phyloP scores from a whole-genome alignment of 2,329 filamentous ascomycete genomes.

The Verticillium zaregamsianum region DNA sequence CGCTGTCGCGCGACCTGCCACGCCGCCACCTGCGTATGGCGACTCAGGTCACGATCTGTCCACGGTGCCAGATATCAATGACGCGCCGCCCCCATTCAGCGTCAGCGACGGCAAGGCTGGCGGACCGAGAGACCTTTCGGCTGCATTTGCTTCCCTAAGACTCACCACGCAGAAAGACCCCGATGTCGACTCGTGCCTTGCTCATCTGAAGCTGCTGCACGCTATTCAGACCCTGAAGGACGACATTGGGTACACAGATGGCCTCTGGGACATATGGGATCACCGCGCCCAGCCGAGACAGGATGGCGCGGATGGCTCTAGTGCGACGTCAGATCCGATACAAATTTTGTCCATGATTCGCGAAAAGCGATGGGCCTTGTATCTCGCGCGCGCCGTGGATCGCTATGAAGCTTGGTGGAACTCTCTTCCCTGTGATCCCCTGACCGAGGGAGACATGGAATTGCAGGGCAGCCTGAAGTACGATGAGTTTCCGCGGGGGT shows the following conservation, averaged over 20 bases:
- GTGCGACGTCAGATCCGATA: constrained; percentile 19
- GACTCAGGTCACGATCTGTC: constrained; percentile 4
- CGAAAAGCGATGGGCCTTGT: constrained; percentile 72
- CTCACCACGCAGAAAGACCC: constrained; percentile 28
- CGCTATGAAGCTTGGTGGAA: constrained; percentile 67
- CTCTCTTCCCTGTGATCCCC: constrained; percentile 20
- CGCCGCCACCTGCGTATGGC: constrained; percentile 9
- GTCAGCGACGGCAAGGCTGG: not conserved
- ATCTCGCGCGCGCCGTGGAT: constrained; percentile 62
- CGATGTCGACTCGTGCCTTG: constrained; percentile 56
- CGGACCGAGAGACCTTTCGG: constrained; percentile 23
- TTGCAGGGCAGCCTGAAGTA: constrained; percentile 25
- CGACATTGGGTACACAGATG: constrained; percentile 60
- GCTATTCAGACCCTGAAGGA: constrained; percentile 65
- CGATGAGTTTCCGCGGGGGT: constrained; percentile 20
- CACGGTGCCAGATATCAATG: constrained; percentile 1
- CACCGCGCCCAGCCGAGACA: constrained; percentile 24
- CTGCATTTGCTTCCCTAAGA: constrained; percentile 32
- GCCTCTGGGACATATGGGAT: constrained; percentile 62
- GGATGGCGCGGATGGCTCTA: constrained; percentile 13
- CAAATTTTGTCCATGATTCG: constrained; percentile 46
- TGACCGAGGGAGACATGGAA: constrained; percentile 21
- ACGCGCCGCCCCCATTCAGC: constrained; percentile 10
- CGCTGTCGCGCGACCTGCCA: constrained; percentile 4
- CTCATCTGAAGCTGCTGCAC: constrained; percentile 69